phyloP scores from a whole-genome alignment of 2,329 filamentous ascomycete genomes.

The Tolypocladium nubicola region DNA sequence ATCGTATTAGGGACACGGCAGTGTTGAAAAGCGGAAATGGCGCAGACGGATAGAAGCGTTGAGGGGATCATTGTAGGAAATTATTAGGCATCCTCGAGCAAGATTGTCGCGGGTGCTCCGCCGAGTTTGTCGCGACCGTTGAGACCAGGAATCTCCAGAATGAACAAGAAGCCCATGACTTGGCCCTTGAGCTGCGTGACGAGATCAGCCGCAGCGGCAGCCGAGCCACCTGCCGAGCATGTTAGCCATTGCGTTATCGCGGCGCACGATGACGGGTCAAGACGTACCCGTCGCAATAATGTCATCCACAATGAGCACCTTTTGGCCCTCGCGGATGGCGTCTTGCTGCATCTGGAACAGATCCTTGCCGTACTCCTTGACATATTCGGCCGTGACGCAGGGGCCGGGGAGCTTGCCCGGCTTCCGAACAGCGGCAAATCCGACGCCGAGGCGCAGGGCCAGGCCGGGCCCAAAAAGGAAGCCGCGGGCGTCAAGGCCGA shows the following conservation, averaged over 20 bases:
- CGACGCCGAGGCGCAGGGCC: slow-evolving; percentile 69
- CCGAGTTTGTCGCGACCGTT: slow-evolving; percentile 85
- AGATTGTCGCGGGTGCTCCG: slow-evolving; percentile 65
- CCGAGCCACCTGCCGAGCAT: slow-evolving; percentile 64
- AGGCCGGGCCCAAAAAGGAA: slow-evolving; percentile 92
- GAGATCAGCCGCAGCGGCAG: slow-evolving; percentile 75
- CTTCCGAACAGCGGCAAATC: slow-evolving; percentile 91
- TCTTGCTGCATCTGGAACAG: slow-evolving; percentile 92
- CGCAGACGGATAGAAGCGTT: neutral
- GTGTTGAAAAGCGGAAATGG: neutral
- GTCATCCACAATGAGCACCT: slow-evolving; percentile 89
- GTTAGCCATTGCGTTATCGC: neutral
- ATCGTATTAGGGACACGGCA: neutral
- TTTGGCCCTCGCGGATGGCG: slow-evolving; percentile 75
- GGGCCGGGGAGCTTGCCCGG: slow-evolving; percentile 89
- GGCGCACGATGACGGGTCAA: slow-evolving; percentile 1
- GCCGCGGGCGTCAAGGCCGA: slow-evolving; percentile 87
- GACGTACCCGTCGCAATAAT: slow-evolving; percentile 92
- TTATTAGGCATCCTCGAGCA: slow-evolving; percentile 50
- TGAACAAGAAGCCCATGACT: slow-evolving; percentile 86
- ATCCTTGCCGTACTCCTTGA: slow-evolving; percentile 95
- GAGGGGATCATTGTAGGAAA: neutral
- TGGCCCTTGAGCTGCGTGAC: slow-evolving; percentile 76
- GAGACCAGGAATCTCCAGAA: slow-evolving; percentile 89
- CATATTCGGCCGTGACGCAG: slow-evolving; percentile 72